Conservation (phyloP, 495 filamentous ascomycete species). For the Trichodelitschia bisporula region DNA sequence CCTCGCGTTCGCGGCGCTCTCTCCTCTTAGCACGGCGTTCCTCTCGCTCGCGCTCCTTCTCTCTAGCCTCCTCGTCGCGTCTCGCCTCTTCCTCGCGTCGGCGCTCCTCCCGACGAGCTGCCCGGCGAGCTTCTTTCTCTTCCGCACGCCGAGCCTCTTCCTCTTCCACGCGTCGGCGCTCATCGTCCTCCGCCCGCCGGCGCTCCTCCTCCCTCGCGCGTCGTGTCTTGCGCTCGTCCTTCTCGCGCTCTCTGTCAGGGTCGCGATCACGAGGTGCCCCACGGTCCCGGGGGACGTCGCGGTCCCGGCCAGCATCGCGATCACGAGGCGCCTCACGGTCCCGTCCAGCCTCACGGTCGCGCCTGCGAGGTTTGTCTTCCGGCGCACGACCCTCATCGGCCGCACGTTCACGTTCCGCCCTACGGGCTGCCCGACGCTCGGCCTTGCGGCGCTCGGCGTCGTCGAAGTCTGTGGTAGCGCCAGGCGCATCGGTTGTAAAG, state of each 20-base stretch:
- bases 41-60: constrained; percentile 2
- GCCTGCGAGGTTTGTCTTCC: constrained; percentile 4
- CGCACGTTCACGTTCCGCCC: constrained; percentile 7
- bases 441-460: constrained; percentile 8
- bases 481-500: constrained; percentile 3
- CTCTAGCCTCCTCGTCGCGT: background rate
- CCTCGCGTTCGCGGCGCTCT: constrained; percentile 3
- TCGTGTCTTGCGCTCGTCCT: background rate
- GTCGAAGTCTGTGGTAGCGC: constrained; percentile 6
- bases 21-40: constrained; percentile 8
- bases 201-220: constrained; percentile 6
- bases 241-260: no score
- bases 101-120: constrained; percentile 7
- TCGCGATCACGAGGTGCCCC: no score
- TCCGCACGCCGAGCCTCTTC: constrained; percentile 9
- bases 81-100: constrained; percentile 7
- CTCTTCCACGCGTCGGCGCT: constrained; percentile 9
- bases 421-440: constrained; percentile 7
- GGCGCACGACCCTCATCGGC: background rate
- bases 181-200: constrained; percentile 7
- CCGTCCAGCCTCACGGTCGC: constrained; percentile 4
- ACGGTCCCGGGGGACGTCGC: no score
- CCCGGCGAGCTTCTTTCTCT: constrained; percentile 8
- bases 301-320: no score
- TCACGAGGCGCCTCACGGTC: no score